phyloP scores from a whole-genome alignment of 139 green algal species.

The Chloropicon primus region DNA sequence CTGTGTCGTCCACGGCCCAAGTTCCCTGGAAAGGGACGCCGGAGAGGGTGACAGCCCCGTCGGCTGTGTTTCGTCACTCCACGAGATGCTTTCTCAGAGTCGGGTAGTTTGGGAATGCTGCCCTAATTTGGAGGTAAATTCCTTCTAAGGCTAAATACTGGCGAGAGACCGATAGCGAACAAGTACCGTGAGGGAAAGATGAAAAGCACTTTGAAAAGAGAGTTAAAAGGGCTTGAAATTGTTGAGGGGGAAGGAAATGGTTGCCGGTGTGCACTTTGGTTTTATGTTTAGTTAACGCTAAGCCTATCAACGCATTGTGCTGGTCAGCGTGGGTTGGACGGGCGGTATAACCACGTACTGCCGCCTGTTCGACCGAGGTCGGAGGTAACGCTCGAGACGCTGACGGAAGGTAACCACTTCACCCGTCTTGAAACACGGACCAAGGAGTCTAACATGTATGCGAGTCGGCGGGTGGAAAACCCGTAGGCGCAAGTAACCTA shows the following conservation, averaged over 20 bases:
- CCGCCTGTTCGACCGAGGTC: conserved; percentile 10
- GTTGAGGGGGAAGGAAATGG: conserved; percentile 33
- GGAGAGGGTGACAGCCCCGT: conserved; percentile 55
- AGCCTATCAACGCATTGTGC: background rate
- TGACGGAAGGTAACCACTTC: conserved; percentile 28
- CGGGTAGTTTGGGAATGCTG: conserved; percentile 10
- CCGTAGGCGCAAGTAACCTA: conserved; percentile 80
- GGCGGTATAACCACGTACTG: conserved; percentile 8
- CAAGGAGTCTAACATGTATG: conserved; percentile 91
- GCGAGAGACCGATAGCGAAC: conserved; percentile 53
- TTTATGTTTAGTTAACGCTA: conserved; percentile 9
- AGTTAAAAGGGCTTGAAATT: background rate
- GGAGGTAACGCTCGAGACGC: conserved; percentile 14
- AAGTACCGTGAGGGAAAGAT: conserved; percentile 61
- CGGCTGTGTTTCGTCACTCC: background rate
- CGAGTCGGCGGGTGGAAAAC: conserved; percentile 77
- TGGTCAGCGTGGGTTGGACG: conserved; percentile 1
- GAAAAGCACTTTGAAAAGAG: conserved; percentile 38
- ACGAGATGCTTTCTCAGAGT: conserved; percentile 1
- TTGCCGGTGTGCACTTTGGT: background rate
- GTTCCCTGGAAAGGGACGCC: conserved; percentile 31
- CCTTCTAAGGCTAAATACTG: conserved; percentile 51
- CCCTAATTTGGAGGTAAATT: conserved; percentile 22
- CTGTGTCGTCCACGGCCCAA: background rate
- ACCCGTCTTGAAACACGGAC: conserved; percentile 93